Evolutionary conservation across 2,329 filamentous ascomycete species (phyloP).

Genomic region (Didymella arachidicola): DNA sequence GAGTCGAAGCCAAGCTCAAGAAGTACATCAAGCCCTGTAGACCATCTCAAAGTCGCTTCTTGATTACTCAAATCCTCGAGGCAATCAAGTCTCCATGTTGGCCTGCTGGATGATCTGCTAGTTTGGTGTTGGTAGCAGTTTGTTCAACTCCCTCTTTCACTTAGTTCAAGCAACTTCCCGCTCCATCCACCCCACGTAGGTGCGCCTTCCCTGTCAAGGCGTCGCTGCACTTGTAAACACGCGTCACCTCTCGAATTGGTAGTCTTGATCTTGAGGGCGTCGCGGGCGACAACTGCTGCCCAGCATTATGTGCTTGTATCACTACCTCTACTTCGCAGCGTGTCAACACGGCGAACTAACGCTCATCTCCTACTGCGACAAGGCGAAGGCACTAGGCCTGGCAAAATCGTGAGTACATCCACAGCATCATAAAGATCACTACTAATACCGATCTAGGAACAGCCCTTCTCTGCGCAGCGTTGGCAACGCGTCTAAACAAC

Average conservation of each 20-base stretch:
- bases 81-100: background rate
- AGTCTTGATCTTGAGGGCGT: conserved; percentile 16
- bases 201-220: background rate
- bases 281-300: conserved; percentile 19
- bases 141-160: background rate
- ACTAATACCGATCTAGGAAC: conserved; percentile 18
- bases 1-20: background rate
- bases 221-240: background rate
- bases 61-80: background rate
- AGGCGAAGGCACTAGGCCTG: conserved; percentile 31
- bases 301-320: conserved; percentile 47
- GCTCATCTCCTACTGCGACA: conserved; percentile 44
- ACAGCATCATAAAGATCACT: background rate
- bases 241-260: background rate
- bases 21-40: background rate
- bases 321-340: conserved; percentile 43
- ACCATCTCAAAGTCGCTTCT: background rate
- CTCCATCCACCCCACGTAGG: background rate
- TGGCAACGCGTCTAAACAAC: conserved; percentile 6
- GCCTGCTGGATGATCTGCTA: background rate
- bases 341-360: conserved; percentile 46
- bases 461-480: conserved; percentile 24
- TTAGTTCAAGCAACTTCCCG: background rate
- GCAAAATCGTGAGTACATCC: conserved; percentile 27
- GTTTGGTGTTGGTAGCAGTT: background rate